Evolutionary conservation across 2,329 filamentous ascomycete species (phyloP).

Genomic region (Paramyrothecium roridum): DNA sequence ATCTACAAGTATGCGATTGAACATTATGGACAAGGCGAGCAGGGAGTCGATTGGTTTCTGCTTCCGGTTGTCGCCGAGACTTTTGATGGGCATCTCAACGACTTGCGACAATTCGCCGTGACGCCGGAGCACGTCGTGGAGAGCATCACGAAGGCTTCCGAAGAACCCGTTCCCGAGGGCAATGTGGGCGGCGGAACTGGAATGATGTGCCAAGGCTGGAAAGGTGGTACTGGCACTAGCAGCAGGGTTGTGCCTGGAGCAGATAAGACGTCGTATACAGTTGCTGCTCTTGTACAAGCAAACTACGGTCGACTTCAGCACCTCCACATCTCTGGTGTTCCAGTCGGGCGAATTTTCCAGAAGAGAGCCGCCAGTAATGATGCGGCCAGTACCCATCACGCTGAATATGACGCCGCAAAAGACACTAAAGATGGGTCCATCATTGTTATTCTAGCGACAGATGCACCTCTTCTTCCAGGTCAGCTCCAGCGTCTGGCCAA

Average conservation of each 20-base stretch:
- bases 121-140: slow-evolving; percentile 47
- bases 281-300: slow-evolving; percentile 58
- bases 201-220: slow-evolving; percentile 62
- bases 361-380: slow-evolving; percentile 26
- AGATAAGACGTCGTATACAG: slow-evolving; percentile 39
- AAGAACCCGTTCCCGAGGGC: slow-evolving; percentile 52
- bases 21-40: slow-evolving; percentile 35
- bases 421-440: slow-evolving; percentile 60
- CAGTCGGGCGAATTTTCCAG: slow-evolving; percentile 54
- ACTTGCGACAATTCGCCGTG: slow-evolving; percentile 52
- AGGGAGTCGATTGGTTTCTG: slow-evolving; percentile 46
- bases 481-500: slow-evolving; percentile 56
- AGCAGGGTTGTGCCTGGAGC: slow-evolving; percentile 38
- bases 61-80: slow-evolving; percentile 58
- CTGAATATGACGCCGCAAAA: slow-evolving; percentile 26
- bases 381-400: slow-evolving; percentile 10
- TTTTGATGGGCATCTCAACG: slow-evolving; percentile 57
- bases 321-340: slow-evolving; percentile 55
- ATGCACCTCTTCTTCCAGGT: slow-evolving; percentile 55
- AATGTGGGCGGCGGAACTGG: slow-evolving; percentile 61
- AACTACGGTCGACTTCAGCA: slow-evolving; percentile 58
- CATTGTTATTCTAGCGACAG: slow-evolving; percentile 57
- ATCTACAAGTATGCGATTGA: slow-evolving; percentile 53
- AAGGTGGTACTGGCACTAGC: slow-evolving; percentile 60
- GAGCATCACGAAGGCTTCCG: slow-evolving; percentile 46